Percentiles rank a stretch among this genome's conserved stretches.
Conservation (phyloP, 225 moss, liverwort and hornwort species). For the Bryoerythrophyllum caledonicum region DNA sequence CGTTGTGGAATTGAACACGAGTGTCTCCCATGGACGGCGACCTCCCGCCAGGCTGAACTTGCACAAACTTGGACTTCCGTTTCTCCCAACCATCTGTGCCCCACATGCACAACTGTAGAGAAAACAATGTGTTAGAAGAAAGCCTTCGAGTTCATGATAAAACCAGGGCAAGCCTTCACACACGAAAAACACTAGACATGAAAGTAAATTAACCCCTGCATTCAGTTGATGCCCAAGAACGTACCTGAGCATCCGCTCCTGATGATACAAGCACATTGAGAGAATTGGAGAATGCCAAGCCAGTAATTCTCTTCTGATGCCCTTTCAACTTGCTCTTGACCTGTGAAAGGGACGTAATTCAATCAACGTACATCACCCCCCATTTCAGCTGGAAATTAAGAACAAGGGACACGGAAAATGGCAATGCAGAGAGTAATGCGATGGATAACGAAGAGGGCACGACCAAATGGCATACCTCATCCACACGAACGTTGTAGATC, state of each 20-base stretch:
- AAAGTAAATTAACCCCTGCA: neutral
- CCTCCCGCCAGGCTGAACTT: conserved; percentile 54
- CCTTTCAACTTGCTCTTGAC: conserved; percentile 86
- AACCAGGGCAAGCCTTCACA: conserved; percentile 1
- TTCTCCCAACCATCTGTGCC: conserved; percentile 87
- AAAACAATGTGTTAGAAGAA: conserved; percentile 5
- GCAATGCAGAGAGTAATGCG: neutral
- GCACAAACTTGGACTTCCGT: conserved; percentile 56
- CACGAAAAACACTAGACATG: neutral
- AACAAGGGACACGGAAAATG: neutral
- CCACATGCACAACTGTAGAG: conserved; percentile 79
- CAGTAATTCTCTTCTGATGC: conserved; percentile 86
- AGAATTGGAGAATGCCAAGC: conserved; percentile 80
- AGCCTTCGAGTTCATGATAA: neutral
- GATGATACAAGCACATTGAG: conserved; percentile 85
- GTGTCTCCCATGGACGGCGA: conserved; percentile 66
- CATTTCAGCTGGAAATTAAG: neutral
- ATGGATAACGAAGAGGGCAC: conserved; percentile 1
- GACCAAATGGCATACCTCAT: conserved; percentile 51
- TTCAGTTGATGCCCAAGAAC: neutral
- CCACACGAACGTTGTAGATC: conserved; percentile 84
- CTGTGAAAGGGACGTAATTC: conserved; percentile 31
- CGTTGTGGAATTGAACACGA: conserved; percentile 84
- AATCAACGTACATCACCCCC: neutral
- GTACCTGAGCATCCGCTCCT: conserved; percentile 91